These are phyloP conservation scores for Cryptococcus sp. DNA, from an alignment of 1,284 basidiomycete genomes.

Conservation along the genomic window DNA sequence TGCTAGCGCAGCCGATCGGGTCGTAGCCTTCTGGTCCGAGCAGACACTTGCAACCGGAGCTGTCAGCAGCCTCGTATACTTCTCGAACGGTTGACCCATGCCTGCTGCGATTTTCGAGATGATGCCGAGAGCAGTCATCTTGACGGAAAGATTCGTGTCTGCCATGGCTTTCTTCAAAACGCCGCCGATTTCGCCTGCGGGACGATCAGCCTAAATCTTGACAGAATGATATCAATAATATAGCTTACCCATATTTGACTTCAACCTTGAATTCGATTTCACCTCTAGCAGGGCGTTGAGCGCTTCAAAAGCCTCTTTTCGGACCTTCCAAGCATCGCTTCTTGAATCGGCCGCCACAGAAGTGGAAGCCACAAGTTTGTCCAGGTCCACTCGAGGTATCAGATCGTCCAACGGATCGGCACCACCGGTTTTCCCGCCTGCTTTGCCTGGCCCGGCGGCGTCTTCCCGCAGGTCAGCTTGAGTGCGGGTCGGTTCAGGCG, in stretches of 20 bases:
- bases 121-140: slow-evolving; percentile 85
- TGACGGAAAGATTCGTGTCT: slow-evolving; percentile 94
- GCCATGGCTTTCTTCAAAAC: slow-evolving; percentile 84
- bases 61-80: slow-evolving; percentile 74
- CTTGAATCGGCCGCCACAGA: slow-evolving; percentile 78
- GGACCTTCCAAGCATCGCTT: slow-evolving; percentile 94
- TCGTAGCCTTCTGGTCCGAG: slow-evolving; percentile 88
- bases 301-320: slow-evolving; percentile 91
- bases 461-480: slow-evolving; percentile 71
- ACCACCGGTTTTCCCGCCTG: slow-evolving; percentile 53
- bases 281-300: slow-evolving; percentile 83
- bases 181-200: slow-evolving; percentile 79
- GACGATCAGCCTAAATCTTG: slow-evolving; percentile 6
- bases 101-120: slow-evolving; percentile 84
- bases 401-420: slow-evolving; percentile 85
- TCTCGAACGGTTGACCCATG: slow-evolving; percentile 95
- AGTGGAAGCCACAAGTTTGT: slow-evolving; percentile 80
- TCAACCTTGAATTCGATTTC: slow-evolving; percentile 87
- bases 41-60: slow-evolving; percentile 79
- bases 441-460: slow-evolving; percentile 51
- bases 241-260: slow-evolving; percentile 77
- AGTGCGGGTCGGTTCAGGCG: slow-evolving; percentile 77
- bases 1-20: slow-evolving; percentile 74
- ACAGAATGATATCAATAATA: background rate
- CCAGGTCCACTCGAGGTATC: slow-evolving; percentile 92